Conservation (phyloP, 768 basidiomycete genomes). For the Trametes cingulata region DNA sequence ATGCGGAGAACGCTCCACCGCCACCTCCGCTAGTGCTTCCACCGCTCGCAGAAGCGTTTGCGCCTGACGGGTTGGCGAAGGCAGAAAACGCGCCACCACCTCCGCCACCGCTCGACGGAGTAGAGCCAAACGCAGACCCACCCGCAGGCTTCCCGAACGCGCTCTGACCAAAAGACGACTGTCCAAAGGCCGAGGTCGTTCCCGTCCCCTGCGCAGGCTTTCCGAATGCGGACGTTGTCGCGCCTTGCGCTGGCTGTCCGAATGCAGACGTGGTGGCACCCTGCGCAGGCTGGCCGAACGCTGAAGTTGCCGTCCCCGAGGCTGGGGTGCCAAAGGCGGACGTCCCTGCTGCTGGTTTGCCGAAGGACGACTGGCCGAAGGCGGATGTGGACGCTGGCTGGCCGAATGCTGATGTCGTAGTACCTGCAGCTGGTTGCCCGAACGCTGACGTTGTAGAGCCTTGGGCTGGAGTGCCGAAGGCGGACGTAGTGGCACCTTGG, state of each 20-base stretch:
- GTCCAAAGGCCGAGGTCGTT: slow-evolving; percentile 40
- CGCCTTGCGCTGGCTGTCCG: slow-evolving; percentile 16
- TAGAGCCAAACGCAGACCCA: neutral
- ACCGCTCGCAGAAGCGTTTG: neutral
- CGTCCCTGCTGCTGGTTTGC: neutral
- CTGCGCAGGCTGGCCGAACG: slow-evolving; percentile 18
- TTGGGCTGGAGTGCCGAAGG: slow-evolving; percentile 38
- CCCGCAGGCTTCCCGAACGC: slow-evolving; percentile 26
- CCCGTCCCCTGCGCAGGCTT: slow-evolving; percentile 25
- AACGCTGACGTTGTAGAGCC: slow-evolving; percentile 34
- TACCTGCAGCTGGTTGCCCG: slow-evolving; percentile 33
- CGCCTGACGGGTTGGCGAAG: slow-evolving; percentile 27
- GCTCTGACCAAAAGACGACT: slow-evolving; percentile 19
- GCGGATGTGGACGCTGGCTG: slow-evolving; percentile 35
- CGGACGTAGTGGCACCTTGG: slow-evolving; percentile 28
- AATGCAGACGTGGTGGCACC: slow-evolving; percentile 26
- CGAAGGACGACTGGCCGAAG: slow-evolving; percentile 27
- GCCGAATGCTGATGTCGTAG: slow-evolving; percentile 29
- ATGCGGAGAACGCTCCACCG: slow-evolving; percentile 30
- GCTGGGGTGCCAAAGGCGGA: slow-evolving; percentile 23
- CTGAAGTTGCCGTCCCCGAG: slow-evolving; percentile 16
- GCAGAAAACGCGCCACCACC: slow-evolving; percentile 51
- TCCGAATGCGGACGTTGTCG: slow-evolving; percentile 13
- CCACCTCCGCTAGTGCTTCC: neutral
- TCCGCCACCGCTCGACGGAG: slow-evolving; percentile 5